Percentiles rank a stretch among this genome's conserved stretches.
Conservation (phyloP, 2,329 filamentous ascomycete genomes). For the Apiospora kogelbergensis region DNA sequence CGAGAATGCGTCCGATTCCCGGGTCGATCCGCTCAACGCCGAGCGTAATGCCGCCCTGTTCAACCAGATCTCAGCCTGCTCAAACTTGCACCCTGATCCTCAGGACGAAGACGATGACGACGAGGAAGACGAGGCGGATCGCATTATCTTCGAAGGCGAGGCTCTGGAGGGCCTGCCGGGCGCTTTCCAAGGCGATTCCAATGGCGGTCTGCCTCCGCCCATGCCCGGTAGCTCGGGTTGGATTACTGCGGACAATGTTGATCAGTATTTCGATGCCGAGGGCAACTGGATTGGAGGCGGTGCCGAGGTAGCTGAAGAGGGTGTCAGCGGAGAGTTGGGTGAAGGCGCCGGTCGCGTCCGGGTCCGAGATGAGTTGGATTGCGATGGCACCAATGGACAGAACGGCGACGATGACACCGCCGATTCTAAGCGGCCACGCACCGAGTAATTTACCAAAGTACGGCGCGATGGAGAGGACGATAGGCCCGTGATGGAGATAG, state of each 20-base stretch:
- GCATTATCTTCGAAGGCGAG: constrained; percentile 59
- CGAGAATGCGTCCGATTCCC: constrained; percentile 28
- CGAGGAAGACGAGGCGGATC: constrained; percentile 46
- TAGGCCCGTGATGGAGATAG: not conserved
- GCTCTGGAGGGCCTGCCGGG: constrained; percentile 58
- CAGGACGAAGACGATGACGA: constrained; percentile 58
- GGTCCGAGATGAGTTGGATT: constrained; percentile 53
- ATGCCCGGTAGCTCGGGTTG: constrained; percentile 75
- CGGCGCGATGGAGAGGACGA: not conserved
- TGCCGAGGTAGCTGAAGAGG: constrained; percentile 18
- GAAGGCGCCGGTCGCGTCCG: constrained; percentile 64
- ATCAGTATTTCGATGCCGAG: constrained; percentile 77
- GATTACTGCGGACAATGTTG: constrained; percentile 91
- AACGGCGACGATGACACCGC: constrained; percentile 38
- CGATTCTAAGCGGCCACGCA: constrained; percentile 32
- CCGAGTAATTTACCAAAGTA: constrained; percentile 22
- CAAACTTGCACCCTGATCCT: constrained; percentile 74
- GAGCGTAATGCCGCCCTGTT: constrained; percentile 53
- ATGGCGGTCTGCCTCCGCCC: constrained; percentile 60
- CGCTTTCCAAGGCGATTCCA: constrained; percentile 47
- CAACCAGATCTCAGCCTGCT: constrained; percentile 70
- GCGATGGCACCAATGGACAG: constrained; percentile 43
- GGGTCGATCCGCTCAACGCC: constrained; percentile 26
- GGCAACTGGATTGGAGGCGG: constrained; percentile 71
- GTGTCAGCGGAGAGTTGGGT: constrained; percentile 52